These are phyloP conservation scores for Melocanna baccifera DNA, from an alignment of 176 grass and related monocot genomes.

Conservation along the genomic window DNA sequence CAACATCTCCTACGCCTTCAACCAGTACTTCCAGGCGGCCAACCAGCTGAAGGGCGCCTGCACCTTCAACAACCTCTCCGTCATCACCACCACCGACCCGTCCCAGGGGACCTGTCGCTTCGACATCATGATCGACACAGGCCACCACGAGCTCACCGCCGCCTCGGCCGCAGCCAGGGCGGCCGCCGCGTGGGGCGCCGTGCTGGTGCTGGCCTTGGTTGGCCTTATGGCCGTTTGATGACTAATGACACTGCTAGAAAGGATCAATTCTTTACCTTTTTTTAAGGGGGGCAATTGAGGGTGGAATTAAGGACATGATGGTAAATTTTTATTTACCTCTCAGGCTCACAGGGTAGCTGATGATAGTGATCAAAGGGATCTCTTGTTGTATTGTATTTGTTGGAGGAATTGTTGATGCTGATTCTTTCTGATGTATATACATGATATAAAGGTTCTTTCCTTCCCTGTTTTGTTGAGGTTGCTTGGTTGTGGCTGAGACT, in stretches of 20 bases:
- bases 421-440: constrained; percentile 36
- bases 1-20: constrained; percentile 90
- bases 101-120: constrained; percentile 69
- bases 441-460: background rate
- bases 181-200: background rate
- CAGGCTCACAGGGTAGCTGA: background rate
- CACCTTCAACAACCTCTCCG: constrained; percentile 60
- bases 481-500: background rate
- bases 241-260: background rate
- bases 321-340: constrained; percentile 28
- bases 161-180: constrained; percentile 9
- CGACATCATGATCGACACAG: constrained; percentile 69
- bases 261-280: constrained; percentile 10
- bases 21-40: constrained; percentile 74
- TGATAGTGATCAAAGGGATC: background rate
- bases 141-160: constrained; percentile 39
- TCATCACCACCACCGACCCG: constrained; percentile 63
- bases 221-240: background rate
- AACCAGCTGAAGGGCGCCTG: constrained; percentile 66
- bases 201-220: background rate
- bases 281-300: background rate
- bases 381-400: background rate
- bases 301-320: background rate
- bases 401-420: background rate
- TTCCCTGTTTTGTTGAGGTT: background rate